Evolutionary conservation across 441 rosid species (phyloP).

Genomic region (Arabidopsis lyrata): DNA sequence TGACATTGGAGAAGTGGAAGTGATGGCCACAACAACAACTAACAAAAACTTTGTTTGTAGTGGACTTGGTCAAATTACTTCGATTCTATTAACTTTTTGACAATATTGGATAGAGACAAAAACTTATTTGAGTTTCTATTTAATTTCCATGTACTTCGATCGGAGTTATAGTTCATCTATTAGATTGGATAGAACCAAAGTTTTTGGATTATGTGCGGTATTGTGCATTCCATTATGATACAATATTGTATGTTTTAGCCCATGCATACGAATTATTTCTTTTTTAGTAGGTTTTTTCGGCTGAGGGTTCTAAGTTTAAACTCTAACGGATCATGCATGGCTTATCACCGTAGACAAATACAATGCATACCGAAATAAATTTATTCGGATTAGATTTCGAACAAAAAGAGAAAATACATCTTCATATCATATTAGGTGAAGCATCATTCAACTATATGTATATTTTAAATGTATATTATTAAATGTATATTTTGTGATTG

Average conservation of each 20-base stretch:
- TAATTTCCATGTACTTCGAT: constrained; percentile 5
- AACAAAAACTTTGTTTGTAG: neutral
- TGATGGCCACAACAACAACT: constrained; percentile 29
- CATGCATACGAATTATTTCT: constrained; percentile 23
- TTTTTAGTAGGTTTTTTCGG: neutral
- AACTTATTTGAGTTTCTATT: neutral
- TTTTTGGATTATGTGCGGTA: constrained; percentile 15
- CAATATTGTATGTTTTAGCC: constrained; percentile 14
- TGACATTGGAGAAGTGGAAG: constrained; percentile 37
- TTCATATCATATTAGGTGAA: neutral
- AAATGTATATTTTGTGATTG: neutral
- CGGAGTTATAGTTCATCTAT: neutral
- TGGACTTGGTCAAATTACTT: constrained; percentile 35
- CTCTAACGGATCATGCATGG: neutral
- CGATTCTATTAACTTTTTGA: neutral
- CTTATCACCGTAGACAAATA: neutral
- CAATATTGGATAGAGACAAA: constrained; percentile 16
- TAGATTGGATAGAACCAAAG: constrained; percentile 13
- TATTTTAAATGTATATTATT: neutral
- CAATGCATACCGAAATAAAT: neutral
- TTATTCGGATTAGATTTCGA: neutral
- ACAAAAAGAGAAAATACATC: neutral
- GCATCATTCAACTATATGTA: constrained; percentile 9
- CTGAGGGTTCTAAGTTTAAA: constrained; percentile 4
- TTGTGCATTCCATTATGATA: constrained; percentile 30